Percentiles rank a stretch among this genome's conserved stretches.
Evolutionary conservation across 164 flowering plant species (phyloP).

Genomic region (Pachysandra terminalis): DNA sequence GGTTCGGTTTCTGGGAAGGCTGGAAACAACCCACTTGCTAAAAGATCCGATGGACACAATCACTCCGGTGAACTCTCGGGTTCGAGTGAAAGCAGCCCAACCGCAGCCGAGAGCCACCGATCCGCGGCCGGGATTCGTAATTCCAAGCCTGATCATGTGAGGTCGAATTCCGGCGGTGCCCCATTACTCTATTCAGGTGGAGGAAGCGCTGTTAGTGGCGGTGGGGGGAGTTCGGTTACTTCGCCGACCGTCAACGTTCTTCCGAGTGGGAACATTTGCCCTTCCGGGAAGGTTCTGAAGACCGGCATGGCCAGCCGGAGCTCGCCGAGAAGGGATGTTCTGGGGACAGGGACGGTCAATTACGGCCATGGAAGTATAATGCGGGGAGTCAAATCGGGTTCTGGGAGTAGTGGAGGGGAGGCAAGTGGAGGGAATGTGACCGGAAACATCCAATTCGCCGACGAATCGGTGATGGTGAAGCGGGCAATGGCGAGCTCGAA

Average conservation of each 20-base stretch:
- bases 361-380: conserved; percentile 91
- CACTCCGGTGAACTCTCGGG: conserved; percentile 63
- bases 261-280: conserved; percentile 67
- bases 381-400: conserved; percentile 37
- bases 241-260: conserved; percentile 26
- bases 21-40: conserved; percentile 13
- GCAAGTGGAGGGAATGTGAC: conserved; percentile 2
- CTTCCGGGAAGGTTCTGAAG: conserved; percentile 54
- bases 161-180: conserved; percentile 46
- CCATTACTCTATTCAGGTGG: conserved; percentile 52
- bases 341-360: conserved; percentile 65
- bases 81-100: conserved; percentile 34
- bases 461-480: conserved; percentile 23
- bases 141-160: conserved; percentile 38
- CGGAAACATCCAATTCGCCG: conserved; percentile 22
- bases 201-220: conserved; percentile 5
- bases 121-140: conserved; percentile 25
- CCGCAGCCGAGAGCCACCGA: conserved; percentile 25
- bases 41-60: conserved; percentile 22
- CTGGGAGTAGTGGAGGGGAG: conserved; percentile 5
- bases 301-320: conserved; percentile 30
- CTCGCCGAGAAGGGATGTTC: conserved; percentile 40
- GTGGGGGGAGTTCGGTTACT: conserved; percentile 19
- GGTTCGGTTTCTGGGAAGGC: conserved; percentile 45
- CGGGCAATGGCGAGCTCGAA: conserved; percentile 37